Evolutionary conservation across 2,329 filamentous ascomycete genomes (phyloP).

Genomic region (Diaporthe ampelina): DNA sequence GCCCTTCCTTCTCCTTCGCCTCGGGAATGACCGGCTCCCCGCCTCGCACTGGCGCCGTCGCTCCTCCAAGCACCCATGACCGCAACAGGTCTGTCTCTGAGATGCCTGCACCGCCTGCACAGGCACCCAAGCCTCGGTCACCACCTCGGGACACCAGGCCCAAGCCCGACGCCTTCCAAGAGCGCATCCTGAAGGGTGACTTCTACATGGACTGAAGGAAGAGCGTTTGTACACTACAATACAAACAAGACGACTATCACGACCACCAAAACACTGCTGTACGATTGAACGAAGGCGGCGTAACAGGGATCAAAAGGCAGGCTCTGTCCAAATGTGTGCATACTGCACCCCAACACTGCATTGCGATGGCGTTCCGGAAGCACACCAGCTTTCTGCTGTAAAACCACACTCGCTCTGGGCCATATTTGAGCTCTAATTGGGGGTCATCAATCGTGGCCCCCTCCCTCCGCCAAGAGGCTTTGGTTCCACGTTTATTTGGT

Average conservation of each 20-base stretch:
- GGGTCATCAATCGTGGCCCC: not conserved
- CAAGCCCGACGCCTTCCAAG: slow-evolving; percentile 95
- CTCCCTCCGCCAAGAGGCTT: not conserved
- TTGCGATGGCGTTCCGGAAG: slow-evolving; percentile 23
- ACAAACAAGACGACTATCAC: slow-evolving; percentile 15
- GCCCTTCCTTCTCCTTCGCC: slow-evolving; percentile 72
- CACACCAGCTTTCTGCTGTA: not conserved
- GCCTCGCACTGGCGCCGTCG: slow-evolving; percentile 51
- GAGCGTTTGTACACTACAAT: not conserved
- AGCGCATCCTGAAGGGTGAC: slow-evolving; percentile 96
- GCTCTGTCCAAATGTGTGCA: not conserved
- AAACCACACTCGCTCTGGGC: slow-evolving; percentile 31
- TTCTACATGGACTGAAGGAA: slow-evolving; percentile 92
- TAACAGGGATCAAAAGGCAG: slow-evolving; percentile 10
- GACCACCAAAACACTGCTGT: not conserved
- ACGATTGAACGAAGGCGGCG: slow-evolving; percentile 1
- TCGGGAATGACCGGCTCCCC: slow-evolving; percentile 59
- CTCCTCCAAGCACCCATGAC: slow-evolving; percentile 63
- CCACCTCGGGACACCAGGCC: slow-evolving; percentile 57
- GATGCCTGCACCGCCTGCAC: slow-evolving; percentile 69
- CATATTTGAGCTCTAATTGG: slow-evolving; percentile 18
- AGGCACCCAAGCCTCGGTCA: slow-evolving; percentile 64
- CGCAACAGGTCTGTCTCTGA: slow-evolving; percentile 79
- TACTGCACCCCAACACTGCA: slow-evolving; percentile 9
- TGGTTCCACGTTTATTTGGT: not conserved